A percentile compares a stretch with the other conserved stretches of the same genome.
Evolutionary conservation across 305 asterid genomes (phyloP).

Genomic region (Petunia hybrid): DNA sequence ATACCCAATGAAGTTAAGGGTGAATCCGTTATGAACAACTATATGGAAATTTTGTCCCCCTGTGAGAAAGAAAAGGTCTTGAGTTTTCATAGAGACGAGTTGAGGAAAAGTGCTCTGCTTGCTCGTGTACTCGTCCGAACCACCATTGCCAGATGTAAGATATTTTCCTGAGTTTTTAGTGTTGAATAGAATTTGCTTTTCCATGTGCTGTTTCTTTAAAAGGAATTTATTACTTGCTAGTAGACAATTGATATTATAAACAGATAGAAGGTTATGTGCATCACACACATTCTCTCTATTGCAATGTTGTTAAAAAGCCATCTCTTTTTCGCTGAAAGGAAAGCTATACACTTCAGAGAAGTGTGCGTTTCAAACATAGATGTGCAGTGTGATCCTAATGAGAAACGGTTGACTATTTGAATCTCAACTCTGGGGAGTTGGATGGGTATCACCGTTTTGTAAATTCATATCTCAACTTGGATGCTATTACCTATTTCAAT

Average conservation of each 20-base stretch:
- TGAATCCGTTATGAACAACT: slow-evolving; percentile 61
- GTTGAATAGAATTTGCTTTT: neutral
- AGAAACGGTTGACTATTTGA: too few species aligned
- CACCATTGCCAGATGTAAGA: slow-evolving; percentile 85
- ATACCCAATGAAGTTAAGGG: slow-evolving; percentile 72
- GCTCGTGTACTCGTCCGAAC: slow-evolving; percentile 85
- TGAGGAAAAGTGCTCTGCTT: slow-evolving; percentile 72
- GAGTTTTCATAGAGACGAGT: slow-evolving; percentile 58
- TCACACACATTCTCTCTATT: neutral
- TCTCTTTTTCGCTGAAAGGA: too few species aligned
- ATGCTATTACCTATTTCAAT: too few species aligned
- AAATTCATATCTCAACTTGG: too few species aligned
- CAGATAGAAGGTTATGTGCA: slow-evolving; percentile 3
- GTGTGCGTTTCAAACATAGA: too few species aligned
- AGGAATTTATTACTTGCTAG: neutral
- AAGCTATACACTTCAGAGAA: too few species aligned
- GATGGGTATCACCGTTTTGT: too few species aligned
- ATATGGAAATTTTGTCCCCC: slow-evolving; percentile 70
- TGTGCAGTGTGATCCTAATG: too few species aligned
- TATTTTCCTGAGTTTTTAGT: neutral
- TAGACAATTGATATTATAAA: neutral
- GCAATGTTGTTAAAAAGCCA: too few species aligned
- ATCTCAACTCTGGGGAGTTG: too few species aligned
- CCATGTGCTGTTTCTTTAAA: neutral
- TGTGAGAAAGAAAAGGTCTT: slow-evolving; percentile 67